Percentiles rank a stretch among this genome's conserved stretches.
These are phyloP conservation scores for Tritrichomonas musculus DNA, from an alignment of 208 protist species.

Conservation along the genomic window DNA sequence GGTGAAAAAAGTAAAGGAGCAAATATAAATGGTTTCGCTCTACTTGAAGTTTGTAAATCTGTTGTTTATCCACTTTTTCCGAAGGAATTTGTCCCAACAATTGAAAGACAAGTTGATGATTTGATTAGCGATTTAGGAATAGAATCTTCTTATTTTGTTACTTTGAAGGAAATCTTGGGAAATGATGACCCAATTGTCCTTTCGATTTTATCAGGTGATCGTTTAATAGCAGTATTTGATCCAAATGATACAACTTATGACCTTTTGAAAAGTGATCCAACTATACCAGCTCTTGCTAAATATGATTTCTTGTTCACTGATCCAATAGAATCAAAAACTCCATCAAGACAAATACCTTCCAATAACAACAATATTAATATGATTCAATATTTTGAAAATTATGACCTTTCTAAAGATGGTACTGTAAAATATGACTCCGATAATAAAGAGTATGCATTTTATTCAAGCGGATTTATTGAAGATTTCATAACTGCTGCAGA, in stretches of 20 bases:
- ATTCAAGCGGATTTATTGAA: background rate
- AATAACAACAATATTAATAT: too few relatives aligned
- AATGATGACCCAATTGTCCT: background rate
- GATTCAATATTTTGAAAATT: too few relatives aligned
- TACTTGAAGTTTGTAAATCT: background rate
- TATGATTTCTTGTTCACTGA: background rate
- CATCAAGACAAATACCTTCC: too few relatives aligned
- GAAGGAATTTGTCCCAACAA: background rate
- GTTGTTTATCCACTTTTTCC: background rate
- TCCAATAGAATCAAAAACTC: too few relatives aligned
- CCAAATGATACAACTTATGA: background rate
- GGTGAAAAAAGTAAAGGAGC: background rate
- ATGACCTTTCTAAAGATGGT: too few relatives aligned
- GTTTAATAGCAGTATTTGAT: background rate
- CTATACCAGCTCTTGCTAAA: background rate
- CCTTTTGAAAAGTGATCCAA: background rate
- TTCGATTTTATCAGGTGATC: background rate
- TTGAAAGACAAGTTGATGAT: background rate
- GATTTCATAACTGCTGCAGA: background rate
- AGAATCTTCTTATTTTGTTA: background rate
- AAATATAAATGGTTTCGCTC: background rate
- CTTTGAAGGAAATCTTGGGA: background rate
- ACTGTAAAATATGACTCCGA: too few relatives aligned
- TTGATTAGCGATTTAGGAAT: background rate
- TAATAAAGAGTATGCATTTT: too few relatives aligned